These are phyloP conservation scores for Herpetospermum pedunculosum DNA, from an alignment of 306 rosid genomes.

Conservation along the genomic window DNA sequence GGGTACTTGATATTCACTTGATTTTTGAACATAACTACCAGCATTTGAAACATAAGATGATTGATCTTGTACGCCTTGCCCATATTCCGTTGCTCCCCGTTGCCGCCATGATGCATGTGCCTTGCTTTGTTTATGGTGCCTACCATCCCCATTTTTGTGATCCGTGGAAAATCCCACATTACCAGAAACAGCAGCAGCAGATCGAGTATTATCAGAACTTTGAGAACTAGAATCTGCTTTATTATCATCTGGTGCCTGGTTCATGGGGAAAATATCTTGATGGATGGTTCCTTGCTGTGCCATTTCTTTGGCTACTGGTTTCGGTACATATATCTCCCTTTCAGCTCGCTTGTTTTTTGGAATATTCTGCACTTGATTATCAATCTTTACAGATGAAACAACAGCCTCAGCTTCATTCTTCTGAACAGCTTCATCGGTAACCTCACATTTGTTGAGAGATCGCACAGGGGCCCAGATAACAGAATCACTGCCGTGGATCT, in stretches of 20 bases:
- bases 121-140: conserved; percentile 62
- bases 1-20: conserved; percentile 26
- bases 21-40: conserved; percentile 16
- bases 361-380: conserved; percentile 45
- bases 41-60: conserved; percentile 11
- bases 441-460: conserved; percentile 46
- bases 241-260: conserved; percentile 32
- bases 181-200: conserved; percentile 26
- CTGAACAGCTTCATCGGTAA: conserved; percentile 35
- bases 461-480: conserved; percentile 96
- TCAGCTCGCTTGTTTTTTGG: conserved; percentile 83
- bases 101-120: conserved; percentile 58
- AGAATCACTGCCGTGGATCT: conserved; percentile 43
- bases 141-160: conserved; percentile 39
- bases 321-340: conserved; percentile 87
- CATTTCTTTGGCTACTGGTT: conserved; percentile 95
- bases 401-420: conserved; percentile 37
- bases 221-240: conserved; percentile 33
- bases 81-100: conserved; percentile 35
- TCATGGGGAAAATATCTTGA: conserved; percentile 26
- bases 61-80: conserved; percentile 38
- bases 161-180: conserved; percentile 36
- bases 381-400: conserved; percentile 35
- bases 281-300: conserved; percentile 70
- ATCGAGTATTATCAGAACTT: conserved; percentile 21